phyloP scores from a whole-genome alignment of 306 rosid genomes.

The Geum urbanum region DNA sequence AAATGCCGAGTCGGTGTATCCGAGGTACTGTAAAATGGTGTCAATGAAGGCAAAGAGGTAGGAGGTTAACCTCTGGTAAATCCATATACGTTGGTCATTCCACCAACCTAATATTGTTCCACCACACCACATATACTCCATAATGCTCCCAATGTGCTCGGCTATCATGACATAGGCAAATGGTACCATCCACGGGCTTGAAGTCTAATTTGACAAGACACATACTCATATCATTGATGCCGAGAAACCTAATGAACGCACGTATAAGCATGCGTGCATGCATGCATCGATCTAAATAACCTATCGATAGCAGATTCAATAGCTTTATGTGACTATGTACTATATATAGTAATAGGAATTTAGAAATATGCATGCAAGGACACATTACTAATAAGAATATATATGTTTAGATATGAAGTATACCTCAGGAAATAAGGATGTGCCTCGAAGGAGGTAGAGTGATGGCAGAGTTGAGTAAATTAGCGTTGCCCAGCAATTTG shows the following conservation, averaged over 20 bases:
- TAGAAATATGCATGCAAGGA: too few relatives aligned
- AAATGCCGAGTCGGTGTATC: slow-evolving; percentile 41
- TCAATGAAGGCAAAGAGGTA: slow-evolving; percentile 50
- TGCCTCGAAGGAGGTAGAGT: slow-evolving; percentile 49
- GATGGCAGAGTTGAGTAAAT: slow-evolving; percentile 57
- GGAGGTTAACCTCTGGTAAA: slow-evolving; percentile 57
- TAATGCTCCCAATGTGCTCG: slow-evolving; percentile 31
- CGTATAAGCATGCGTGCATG: background rate
- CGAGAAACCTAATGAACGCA: background rate
- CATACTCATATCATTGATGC: background rate
- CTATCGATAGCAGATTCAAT: too few relatives aligned
- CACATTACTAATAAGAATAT: too few relatives aligned
- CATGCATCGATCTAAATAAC: too few relatives aligned
- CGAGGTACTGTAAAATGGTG: slow-evolving; percentile 37
- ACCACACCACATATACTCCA: slow-evolving; percentile 45
- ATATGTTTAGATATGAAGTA: too few relatives aligned
- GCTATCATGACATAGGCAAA: slow-evolving; percentile 52
- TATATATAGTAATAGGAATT: too few relatives aligned
- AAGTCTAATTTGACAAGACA: slow-evolving; percentile 38
- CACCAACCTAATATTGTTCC: slow-evolving; percentile 73
- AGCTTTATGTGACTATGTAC: too few relatives aligned
- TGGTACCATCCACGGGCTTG: slow-evolving; percentile 62
- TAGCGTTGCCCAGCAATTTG: slow-evolving; percentile 43
- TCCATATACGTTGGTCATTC: slow-evolving; percentile 68
- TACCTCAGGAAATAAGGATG: slow-evolving; percentile 55